These are phyloP conservation scores for Tylopilus sp. DNA, from an alignment of 768 basidiomycete genomes.

Conservation along the genomic window DNA sequence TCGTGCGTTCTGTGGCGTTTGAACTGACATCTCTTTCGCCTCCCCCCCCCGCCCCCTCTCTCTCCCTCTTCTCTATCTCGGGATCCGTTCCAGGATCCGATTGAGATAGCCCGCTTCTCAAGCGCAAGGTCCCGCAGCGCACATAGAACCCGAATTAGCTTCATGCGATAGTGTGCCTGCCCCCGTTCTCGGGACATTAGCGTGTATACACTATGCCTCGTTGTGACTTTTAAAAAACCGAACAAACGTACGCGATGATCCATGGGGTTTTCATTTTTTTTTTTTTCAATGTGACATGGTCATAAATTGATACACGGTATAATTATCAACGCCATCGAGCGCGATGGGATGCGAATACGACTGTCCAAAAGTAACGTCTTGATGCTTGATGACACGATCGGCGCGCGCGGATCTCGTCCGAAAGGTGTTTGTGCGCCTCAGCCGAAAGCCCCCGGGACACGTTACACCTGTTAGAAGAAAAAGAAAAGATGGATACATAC, in stretches of 20 bases:
- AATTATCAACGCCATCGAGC: no score
- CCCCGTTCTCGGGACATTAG: no score
- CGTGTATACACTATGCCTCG: no score
- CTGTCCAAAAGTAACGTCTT: neutral
- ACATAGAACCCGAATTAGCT: neutral
- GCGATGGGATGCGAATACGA: neutral
- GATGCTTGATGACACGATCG: neutral
- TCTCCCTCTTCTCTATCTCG: neutral
- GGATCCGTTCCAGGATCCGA: neutral
- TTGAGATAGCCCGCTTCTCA: neutral
- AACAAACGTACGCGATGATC: neutral
- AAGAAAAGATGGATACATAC: neutral
- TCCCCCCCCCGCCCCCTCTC: no score
- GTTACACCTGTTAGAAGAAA: neutral
- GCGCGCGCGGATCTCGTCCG: neutral
- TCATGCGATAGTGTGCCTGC: neutral
- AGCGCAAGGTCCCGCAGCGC: neutral
- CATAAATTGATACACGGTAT: neutral
- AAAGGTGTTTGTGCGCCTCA: neutral
- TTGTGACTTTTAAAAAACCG: neutral
- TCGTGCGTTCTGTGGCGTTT: no score
- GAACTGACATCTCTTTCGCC: no score
- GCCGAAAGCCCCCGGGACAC: neutral
- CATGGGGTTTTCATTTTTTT: neutral
- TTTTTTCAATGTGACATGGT: neutral